Conservation (phyloP, 441 rosid species). For the Aleurites moluccanus region DNA sequence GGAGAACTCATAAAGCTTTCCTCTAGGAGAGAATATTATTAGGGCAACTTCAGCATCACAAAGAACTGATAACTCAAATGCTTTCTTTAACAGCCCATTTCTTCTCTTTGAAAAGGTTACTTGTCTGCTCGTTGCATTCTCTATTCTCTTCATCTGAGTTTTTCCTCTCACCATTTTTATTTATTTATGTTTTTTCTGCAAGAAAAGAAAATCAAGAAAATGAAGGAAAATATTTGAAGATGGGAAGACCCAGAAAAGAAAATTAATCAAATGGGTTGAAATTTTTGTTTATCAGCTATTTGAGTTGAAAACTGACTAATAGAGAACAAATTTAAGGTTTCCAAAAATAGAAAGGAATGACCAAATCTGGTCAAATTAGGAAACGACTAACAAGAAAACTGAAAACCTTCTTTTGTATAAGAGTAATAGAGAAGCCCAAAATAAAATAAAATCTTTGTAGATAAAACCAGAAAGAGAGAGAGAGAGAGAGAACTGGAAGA, state of each 20-base stretch:
- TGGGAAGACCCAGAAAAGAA: neutral
- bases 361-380: conserved; percentile 31
- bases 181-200: neutral
- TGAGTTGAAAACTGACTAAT: neutral
- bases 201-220: neutral
- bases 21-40: conserved; percentile 78
- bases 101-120: conserved; percentile 93
- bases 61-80: conserved; percentile 81
- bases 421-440: neutral
- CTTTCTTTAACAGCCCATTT: conserved; percentile 83
- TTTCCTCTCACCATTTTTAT: conserved; percentile 76
- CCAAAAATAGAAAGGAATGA: conserved; percentile 32
- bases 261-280: neutral
- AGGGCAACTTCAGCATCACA: conserved; percentile 95
- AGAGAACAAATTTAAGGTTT: conserved; percentile 20
- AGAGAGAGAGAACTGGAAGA: conserved; percentile 1
- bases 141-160: conserved; percentile 94
- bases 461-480: neutral
- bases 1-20: conserved; percentile 80
- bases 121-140: conserved; percentile 86
- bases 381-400: conserved; percentile 27
- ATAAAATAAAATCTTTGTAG: neutral
- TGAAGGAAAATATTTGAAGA: conserved; percentile 4
- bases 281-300: neutral
- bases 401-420: neutral